Evolutionary conservation across 2,329 filamentous ascomycete species (phyloP).

Genomic region (Clarireedia homoeocarpa): DNA sequence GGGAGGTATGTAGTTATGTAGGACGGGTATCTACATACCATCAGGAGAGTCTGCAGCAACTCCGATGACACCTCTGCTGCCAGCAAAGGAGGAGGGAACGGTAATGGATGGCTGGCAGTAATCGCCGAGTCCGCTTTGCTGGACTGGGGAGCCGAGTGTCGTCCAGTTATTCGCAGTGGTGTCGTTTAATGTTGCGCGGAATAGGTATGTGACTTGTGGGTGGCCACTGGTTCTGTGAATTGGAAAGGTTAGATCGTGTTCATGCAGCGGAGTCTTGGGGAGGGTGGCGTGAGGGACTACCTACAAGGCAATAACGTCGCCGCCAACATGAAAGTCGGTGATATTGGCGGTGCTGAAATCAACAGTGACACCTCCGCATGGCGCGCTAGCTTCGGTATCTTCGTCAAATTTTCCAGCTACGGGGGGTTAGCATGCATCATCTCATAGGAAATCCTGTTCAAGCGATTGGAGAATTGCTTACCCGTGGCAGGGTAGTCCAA

Average conservation of each 20-base stretch:
- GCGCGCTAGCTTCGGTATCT: conserved; percentile 36
- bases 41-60: conserved; percentile 46
- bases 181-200: conserved; percentile 45
- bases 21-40: conserved; percentile 31
- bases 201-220: conserved; percentile 46
- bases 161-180: conserved; percentile 41
- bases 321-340: conserved; percentile 50
- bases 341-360: conserved; percentile 43
- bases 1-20: background rate
- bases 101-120: conserved; percentile 45
- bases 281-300: background rate
- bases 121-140: conserved; percentile 45
- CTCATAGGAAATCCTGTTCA: background rate
- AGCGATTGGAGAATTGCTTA: background rate
- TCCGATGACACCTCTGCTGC: conserved; percentile 46
- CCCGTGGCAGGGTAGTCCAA: conserved; percentile 39
- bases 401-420: conserved; percentile 39
- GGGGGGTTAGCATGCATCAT: conserved; percentile 1
- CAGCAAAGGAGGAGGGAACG: conserved; percentile 42
- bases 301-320: conserved; percentile 40
- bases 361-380: conserved; percentile 48
- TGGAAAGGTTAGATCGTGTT: conserved; percentile 17
- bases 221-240: conserved; percentile 36
- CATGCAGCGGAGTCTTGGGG: background rate
- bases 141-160: conserved; percentile 44